phyloP scores from a whole-genome alignment of 1,284 basidiomycete genomes.

The Cystobasidiaceae sp. region DNA sequence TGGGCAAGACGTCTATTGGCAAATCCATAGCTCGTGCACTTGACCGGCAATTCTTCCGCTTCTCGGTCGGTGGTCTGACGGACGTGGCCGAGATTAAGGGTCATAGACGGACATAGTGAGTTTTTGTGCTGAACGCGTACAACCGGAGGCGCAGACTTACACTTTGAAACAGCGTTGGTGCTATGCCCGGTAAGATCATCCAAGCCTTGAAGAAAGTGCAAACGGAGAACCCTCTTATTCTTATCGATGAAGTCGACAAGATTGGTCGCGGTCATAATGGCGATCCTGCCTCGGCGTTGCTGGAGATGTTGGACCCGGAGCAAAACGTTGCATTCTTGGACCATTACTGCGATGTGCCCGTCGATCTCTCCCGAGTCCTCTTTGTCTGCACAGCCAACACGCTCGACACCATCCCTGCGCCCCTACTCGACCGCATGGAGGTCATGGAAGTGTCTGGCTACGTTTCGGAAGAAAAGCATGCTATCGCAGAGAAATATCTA shows the following conservation, averaged over 20 bases:
- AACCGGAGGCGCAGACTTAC: neutral
- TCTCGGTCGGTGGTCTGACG: slow-evolving; percentile 92
- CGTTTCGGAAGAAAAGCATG: slow-evolving; percentile 91
- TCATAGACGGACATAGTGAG: slow-evolving; percentile 92
- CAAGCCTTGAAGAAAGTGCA: slow-evolving; percentile 95
- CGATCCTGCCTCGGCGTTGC: slow-evolving; percentile 85
- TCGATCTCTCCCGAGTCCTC: slow-evolving; percentile 89
- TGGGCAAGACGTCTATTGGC: slow-evolving; percentile 56
- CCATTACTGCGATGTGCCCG: slow-evolving; percentile 77
- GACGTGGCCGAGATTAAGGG: slow-evolving; percentile 99
- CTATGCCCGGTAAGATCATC: slow-evolving; percentile 95
- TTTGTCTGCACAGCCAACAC: slow-evolving; percentile 98
- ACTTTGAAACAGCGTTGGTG: slow-evolving; percentile 52
- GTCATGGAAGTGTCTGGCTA: slow-evolving; percentile 95
- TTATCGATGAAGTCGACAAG: slow-evolving; percentile 99
- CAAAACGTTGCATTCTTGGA: slow-evolving; percentile 95
- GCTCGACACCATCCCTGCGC: slow-evolving; percentile 92
- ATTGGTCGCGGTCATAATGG: slow-evolving; percentile 91
- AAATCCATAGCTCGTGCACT: slow-evolving; percentile 89
- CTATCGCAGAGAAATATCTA: slow-evolving; percentile 86
- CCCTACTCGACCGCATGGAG: slow-evolving; percentile 76
- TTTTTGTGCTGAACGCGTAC: slow-evolving; percentile 52
- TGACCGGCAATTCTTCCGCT: slow-evolving; percentile 84
- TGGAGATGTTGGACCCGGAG: slow-evolving; percentile 98
- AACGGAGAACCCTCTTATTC: slow-evolving; percentile 83